Conservation (phyloP, 768 basidiomycete species). For the Punctularia strigosozonata region DNA sequence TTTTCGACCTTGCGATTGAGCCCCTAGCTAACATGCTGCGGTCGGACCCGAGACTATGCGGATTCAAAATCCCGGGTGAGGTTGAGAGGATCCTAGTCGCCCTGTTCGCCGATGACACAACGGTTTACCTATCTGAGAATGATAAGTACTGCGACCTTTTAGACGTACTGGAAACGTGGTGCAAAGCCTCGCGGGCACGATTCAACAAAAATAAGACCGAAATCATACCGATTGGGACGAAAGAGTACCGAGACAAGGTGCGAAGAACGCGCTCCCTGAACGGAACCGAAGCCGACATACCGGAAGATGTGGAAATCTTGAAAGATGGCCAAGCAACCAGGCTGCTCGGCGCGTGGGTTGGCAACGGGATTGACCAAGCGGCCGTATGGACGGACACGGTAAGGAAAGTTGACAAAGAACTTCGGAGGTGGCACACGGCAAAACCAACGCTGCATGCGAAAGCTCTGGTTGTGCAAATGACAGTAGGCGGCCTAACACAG, state of each 20-base stretch:
- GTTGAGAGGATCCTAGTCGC: slow-evolving; percentile 6
- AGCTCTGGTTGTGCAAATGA: slow-evolving; percentile 15
- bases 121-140: slow-evolving; percentile 13
- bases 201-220: slow-evolving; percentile 31
- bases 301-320: slow-evolving; percentile 14
- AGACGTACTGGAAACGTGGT: slow-evolving; percentile 25
- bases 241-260: slow-evolving; percentile 8
- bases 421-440: slow-evolving; percentile 15
- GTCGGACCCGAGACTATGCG: slow-evolving; percentile 7
- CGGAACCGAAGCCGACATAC: slow-evolving; percentile 3
- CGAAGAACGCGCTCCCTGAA: slow-evolving; percentile 3
- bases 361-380: slow-evolving; percentile 14
- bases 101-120: slow-evolving; percentile 19
- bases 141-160: slow-evolving; percentile 18
- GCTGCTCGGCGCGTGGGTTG: slow-evolving; percentile 21
- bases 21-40: slow-evolving; percentile 14
- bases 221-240: slow-evolving; percentile 21
- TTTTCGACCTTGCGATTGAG: slow-evolving; percentile 20
- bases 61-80: slow-evolving; percentile 8
- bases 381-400: slow-evolving; percentile 15
- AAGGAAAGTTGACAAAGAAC: slow-evolving; percentile 13
- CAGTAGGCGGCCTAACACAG: slow-evolving; percentile 20
- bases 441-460: slow-evolving; percentile 20
- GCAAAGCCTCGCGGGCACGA: slow-evolving; percentile 23
- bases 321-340: slow-evolving; percentile 17